Percentiles rank a stretch among this genome's conserved stretches.
Evolutionary conservation across 768 basidiomycete species (phyloP).

Genomic region (Auriscalpium orientale): DNA sequence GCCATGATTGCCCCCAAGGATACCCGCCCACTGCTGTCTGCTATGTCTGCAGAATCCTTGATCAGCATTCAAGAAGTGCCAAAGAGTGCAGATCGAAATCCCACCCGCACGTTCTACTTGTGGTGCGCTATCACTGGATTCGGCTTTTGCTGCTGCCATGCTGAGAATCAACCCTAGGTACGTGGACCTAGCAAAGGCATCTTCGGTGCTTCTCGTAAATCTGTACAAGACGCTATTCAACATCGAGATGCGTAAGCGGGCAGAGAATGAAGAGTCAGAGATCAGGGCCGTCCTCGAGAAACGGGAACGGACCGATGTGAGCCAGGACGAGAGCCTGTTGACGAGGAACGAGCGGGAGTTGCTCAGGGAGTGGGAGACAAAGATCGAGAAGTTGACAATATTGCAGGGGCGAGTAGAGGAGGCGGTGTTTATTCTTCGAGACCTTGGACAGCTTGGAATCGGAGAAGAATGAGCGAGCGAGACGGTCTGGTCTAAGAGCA

Average conservation of each 20-base stretch:
- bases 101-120: conserved; percentile 82
- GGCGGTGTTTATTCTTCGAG: conserved; percentile 82
- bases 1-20: conserved; percentile 91
- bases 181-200: conserved; percentile 80
- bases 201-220: conserved; percentile 64
- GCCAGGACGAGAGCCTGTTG: conserved; percentile 62
- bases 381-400: conserved; percentile 64
- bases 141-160: not conserved
- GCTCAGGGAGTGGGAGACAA: conserved; percentile 66
- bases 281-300: conserved; percentile 74
- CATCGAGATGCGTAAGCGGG: conserved; percentile 61
- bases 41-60: conserved; percentile 71
- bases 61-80: conserved; percentile 93
- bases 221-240: conserved; percentile 91
- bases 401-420: conserved; percentile 85
- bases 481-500: no score
- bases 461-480: not conserved
- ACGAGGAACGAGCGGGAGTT: conserved; percentile 71
- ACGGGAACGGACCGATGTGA: conserved; percentile 76
- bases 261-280: conserved; percentile 61
- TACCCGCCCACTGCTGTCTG: conserved; percentile 71
- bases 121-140: conserved; percentile 45
- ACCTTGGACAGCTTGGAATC: conserved; percentile 34
- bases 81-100: conserved; percentile 83
- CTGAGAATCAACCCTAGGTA: conserved; percentile 48